These are phyloP conservation scores for Fistulifera pelliculosa DNA, from an alignment of 108 stramenopile genomes.

Conservation along the genomic window DNA sequence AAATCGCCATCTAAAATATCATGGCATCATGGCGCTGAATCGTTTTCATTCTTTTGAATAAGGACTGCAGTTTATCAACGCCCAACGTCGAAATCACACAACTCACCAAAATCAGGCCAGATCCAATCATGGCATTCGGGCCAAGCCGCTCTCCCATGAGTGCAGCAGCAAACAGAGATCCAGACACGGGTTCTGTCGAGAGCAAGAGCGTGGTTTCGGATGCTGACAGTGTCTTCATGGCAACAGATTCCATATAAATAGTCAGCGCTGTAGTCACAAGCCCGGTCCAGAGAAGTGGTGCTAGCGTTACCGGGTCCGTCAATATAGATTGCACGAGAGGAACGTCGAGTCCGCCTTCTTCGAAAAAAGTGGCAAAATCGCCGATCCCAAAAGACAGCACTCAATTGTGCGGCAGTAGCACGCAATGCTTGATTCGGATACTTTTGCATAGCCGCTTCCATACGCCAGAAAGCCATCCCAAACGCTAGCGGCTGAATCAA, in stretches of 20 bases:
- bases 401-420: slow-evolving; percentile 75
- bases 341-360: slow-evolving; percentile 12
- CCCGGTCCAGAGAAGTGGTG: slow-evolving; percentile 81
- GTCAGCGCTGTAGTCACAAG: slow-evolving; percentile 83
- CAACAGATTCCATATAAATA: slow-evolving; percentile 82
- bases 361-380: slow-evolving; percentile 22
- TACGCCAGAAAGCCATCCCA: slow-evolving; percentile 82
- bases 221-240: slow-evolving; percentile 75
- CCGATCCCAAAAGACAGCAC: slow-evolving; percentile 63
- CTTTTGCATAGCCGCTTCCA: slow-evolving; percentile 45
- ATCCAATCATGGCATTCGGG: slow-evolving; percentile 46
- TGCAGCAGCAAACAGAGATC: slow-evolving; percentile 67
- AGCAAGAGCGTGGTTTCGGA: slow-evolving; percentile 88
- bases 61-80: slow-evolving; percentile 11
- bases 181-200: slow-evolving; percentile 86
- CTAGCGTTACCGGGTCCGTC: slow-evolving; percentile 39
- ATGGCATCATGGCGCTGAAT: too few relatives aligned
- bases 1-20: too few relatives aligned
- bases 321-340: slow-evolving; percentile 30
- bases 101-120: slow-evolving; percentile 43
- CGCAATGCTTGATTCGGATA: slow-evolving; percentile 59
- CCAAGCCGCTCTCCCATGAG: slow-evolving; percentile 77
- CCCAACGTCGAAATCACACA: slow-evolving; percentile 59
- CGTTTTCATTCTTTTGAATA: background rate
- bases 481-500: slow-evolving; percentile 77